Evolutionary conservation across 768 basidiomycete genomes (phyloP), one percentile per base, ranked within the genome.

Genomic region (Mycena crocata): DNA sequence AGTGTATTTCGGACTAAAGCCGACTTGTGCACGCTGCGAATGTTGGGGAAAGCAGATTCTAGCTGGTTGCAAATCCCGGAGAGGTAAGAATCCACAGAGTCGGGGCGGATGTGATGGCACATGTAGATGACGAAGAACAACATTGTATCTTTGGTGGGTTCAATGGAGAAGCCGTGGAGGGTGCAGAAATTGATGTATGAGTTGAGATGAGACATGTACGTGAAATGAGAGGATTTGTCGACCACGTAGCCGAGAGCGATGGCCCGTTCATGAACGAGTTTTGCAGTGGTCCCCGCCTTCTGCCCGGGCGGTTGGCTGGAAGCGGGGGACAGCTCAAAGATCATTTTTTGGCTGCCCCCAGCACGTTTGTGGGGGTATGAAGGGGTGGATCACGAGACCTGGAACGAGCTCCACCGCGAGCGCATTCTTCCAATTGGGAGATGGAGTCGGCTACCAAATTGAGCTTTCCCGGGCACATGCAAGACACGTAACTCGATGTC

Each of bases 51-150:
- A 13, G 69, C 64, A 0, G 71, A 9, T 51, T 81, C 77, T 0
- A 84, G 75, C 23, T 76, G 62, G 32, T 74, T 76, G 61, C 77
- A 77, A 23, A 81, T 80, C 12, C 82, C 81, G 6, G 80, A 80
- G 0, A 84, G 70, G 64, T 84, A 84, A 6, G 64, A 50, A 50
- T 60, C 54, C 30, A 78, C 74, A 0, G 79, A 77, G 4, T 40
- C n/a, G 8, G 80, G 80, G 17, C n/a, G n/a, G n/a, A n/a, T n/a
- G n/a, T n/a, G n/a, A n/a, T n/a, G n/a, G n/a, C n/a, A n/a, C n/a
- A n/a, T 77, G 56, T 46, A 83, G 13, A 76, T 72, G 5, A 75
- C 65, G 67, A 64, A 83, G 39, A 76, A 75, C 6, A 66, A 71
- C 5, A 84, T 56, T 0, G 81, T 81, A 56, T 81, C 75, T 0